A percentile compares a stretch with the other conserved stretches of the same genome.
phyloP scores from a whole-genome alignment of 2,329 filamentous ascomycete genomes.

The Xylaria sp. region DNA sequence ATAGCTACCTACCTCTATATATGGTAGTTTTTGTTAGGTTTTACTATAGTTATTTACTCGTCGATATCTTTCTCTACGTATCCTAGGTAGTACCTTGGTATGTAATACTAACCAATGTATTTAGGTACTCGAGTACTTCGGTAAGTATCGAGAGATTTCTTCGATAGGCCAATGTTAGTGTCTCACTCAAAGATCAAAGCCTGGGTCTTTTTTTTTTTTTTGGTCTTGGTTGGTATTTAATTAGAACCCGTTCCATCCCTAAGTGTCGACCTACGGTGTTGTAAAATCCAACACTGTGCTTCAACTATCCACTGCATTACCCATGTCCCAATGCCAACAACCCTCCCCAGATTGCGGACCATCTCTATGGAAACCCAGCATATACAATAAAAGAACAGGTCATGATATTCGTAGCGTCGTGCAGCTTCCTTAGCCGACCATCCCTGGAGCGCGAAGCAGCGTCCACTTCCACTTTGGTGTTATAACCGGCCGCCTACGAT shows the following conservation, averaged over 20 bases:
- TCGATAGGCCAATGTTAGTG: no score
- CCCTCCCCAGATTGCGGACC: not conserved
- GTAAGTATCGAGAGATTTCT: no score
- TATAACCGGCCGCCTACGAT: slow-evolving; percentile 45
- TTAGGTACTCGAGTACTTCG: no score
- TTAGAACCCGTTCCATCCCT: not conserved
- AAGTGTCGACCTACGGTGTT: not conserved
- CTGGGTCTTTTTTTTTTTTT: not conserved
- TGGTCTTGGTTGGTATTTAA: not conserved
- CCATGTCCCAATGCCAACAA: not conserved
- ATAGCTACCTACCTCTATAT: no score
- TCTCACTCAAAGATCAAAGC: no score
- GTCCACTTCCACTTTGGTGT: not conserved
- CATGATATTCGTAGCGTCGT: slow-evolving; percentile 37
- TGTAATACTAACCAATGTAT: no score
- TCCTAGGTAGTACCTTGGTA: no score
- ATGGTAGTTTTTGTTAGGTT: no score
- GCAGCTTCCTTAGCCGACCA: not conserved
- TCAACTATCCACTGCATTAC: slow-evolving; percentile 9
- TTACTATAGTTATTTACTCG: no score
- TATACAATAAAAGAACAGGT: slow-evolving; percentile 20
- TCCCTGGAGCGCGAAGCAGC: not conserved
- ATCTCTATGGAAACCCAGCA: slow-evolving; percentile 18
- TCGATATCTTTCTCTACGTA: no score
- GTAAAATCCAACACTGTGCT: slow-evolving; percentile 13